A percentile compares a stretch with the other conserved stretches of the same genome.
Evolutionary conservation across 306 rosid genomes (phyloP).

Genomic region (Senna siamea): DNA sequence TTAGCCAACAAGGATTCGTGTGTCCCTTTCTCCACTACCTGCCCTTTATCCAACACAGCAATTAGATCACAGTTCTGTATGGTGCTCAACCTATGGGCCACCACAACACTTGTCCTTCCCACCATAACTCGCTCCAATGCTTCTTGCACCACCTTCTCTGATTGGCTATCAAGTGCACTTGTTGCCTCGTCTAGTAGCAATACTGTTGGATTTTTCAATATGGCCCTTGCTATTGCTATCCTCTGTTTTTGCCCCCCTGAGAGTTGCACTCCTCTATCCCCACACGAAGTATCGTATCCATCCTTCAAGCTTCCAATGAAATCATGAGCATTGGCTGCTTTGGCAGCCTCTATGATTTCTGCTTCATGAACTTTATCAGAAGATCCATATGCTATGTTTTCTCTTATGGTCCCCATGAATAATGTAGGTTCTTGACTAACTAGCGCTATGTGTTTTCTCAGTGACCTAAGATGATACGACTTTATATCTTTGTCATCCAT

Average conservation of each 20-base stretch:
- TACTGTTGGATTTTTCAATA: slow-evolving; percentile 50
- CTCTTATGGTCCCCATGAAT: slow-evolving; percentile 53
- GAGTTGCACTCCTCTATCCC: slow-evolving; percentile 52
- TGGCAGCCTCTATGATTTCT: slow-evolving; percentile 56
- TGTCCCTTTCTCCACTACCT: slow-evolving; percentile 53
- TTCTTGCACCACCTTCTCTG: slow-evolving; percentile 54
- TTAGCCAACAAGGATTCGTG: slow-evolving; percentile 49
- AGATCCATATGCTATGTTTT: slow-evolving; percentile 54
- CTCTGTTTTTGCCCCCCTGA: slow-evolving; percentile 70
- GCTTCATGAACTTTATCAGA: slow-evolving; percentile 31
- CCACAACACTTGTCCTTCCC: slow-evolving; percentile 60
- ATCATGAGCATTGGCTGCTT: slow-evolving; percentile 54
- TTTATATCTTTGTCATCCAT: slow-evolving; percentile 42
- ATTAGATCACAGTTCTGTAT: slow-evolving; percentile 51
- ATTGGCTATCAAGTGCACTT: slow-evolving; percentile 55
- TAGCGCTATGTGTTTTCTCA: slow-evolving; percentile 53
- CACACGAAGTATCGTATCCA: slow-evolving; percentile 55
- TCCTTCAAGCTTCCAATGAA: slow-evolving; percentile 49
- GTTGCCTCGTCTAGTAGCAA: slow-evolving; percentile 62
- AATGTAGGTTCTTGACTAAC: slow-evolving; percentile 75
- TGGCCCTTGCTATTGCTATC: slow-evolving; percentile 66
- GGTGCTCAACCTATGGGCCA: slow-evolving; percentile 63
- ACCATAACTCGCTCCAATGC: slow-evolving; percentile 47
- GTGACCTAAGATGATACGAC: slow-evolving; percentile 46
- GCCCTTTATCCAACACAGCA: slow-evolving; percentile 51